A percentile compares a stretch with the other conserved stretches of the same genome.
phyloP scores from a whole-genome alignment of 768 basidiomycete genomes.

The Kondoa malvinella region DNA sequence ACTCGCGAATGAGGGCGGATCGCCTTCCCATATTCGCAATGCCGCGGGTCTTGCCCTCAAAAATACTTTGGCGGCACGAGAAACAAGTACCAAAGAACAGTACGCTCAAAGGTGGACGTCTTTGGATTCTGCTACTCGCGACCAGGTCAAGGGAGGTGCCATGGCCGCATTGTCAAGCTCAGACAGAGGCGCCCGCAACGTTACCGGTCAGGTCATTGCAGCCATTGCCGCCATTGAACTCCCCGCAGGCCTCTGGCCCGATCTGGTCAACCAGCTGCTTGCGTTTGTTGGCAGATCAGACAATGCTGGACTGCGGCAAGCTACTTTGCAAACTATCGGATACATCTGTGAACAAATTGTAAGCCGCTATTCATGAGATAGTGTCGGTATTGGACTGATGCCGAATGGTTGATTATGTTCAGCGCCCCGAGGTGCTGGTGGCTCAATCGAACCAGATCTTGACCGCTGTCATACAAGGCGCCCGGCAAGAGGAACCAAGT shows the following conservation, averaged over 20 bases:
- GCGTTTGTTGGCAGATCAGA: conserved; percentile 66
- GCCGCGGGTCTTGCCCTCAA: conserved; percentile 95
- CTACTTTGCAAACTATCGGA: conserved; percentile 86
- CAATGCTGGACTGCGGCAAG: conserved; percentile 46
- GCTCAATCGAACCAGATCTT: conserved; percentile 88
- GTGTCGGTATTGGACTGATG: background rate
- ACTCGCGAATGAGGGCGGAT: conserved; percentile 55
- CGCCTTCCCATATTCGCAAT: conserved; percentile 55
- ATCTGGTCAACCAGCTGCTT: conserved; percentile 72
- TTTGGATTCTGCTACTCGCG: conserved; percentile 49
- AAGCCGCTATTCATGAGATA: conserved; percentile 34
- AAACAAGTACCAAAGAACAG: conserved; percentile 61
- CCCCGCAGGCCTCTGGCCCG: conserved; percentile 69
- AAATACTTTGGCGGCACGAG: conserved; percentile 78
- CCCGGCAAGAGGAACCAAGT: conserved; percentile 79
- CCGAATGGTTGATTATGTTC: conserved; percentile 6
- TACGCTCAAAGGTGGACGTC: conserved; percentile 63
- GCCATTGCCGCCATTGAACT: conserved; percentile 89
- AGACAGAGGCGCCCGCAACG: conserved; percentile 54
- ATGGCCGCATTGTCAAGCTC: conserved; percentile 65
- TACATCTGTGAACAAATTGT: conserved; percentile 95
- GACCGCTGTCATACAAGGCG: conserved; percentile 95
- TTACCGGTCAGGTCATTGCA: conserved; percentile 82
- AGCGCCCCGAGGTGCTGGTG: conserved; percentile 86
- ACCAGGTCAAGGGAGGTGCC: conserved; percentile 72